Evolutionary conservation across 768 basidiomycete species (phyloP), one percentile per base, ranked within the genome.

Genomic region (Trametes cinnabarina): DNA sequence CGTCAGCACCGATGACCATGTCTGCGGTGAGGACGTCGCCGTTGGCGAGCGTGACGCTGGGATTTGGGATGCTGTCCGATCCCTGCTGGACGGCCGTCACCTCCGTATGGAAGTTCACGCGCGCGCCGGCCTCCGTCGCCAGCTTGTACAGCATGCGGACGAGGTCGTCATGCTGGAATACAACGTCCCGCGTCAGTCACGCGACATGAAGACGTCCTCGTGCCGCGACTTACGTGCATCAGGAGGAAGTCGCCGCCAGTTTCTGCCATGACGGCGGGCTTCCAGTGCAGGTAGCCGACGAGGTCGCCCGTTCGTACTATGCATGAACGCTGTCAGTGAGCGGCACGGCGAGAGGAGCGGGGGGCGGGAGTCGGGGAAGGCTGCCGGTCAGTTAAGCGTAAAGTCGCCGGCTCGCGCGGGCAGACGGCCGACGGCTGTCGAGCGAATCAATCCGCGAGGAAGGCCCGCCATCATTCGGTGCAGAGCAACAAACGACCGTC

Each of bases 1-100:
- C 86, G 66, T 87, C 86, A 3, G 86, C 85, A 30, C 81, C 85
- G 19, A 87, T 75, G 51, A 87, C 71, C 26, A 85, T 69, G 65
- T 87, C 83, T 15, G 79, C 80, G 15, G 62, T 64, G 9, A 84
- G 53, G 12, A 64, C 71, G 49, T 77, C 72, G 17, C 82, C 83
- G 34, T 67, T 72, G 22, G 76, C 74, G 23, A 78, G 54, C 22
- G 52, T 62, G 17, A 71, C 69, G 43, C 57, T 63, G 26, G 71
- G 63, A 35, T 59, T 61, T 9, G 60, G 58, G 8, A 52, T 32
- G 26, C 44, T 41, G 30, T 46, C 58, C 17, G 52, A 42, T 47
- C 61, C 59, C 12, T 40, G 63, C 19, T 67, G 60, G 44, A 66
- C 47, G 22, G 62, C 42, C 12, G 39, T 47, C n/a, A 68, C 67